Percentiles rank a stretch among this genome's conserved stretches.
Conservation (phyloP, 495 filamentous ascomycete species). For the Aspergillus funiculosus region DNA sequence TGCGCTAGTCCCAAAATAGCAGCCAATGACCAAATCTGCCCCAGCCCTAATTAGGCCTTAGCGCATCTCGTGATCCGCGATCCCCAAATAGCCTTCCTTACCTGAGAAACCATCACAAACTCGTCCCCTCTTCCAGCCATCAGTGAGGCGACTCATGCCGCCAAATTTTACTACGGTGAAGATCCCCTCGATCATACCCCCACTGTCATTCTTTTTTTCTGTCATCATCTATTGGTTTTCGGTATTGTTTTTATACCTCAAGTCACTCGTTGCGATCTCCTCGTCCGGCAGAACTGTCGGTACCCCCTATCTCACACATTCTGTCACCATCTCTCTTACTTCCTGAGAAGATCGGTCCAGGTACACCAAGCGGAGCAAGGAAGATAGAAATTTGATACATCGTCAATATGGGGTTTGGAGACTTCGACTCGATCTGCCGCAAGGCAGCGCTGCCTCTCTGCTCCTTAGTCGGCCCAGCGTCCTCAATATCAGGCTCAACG, state of each 20-base stretch:
- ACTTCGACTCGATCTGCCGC: slow-evolving; percentile 80
- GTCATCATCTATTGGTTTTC: not conserved
- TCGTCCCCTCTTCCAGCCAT: slow-evolving; percentile 11
- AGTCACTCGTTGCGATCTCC: slow-evolving; percentile 13
- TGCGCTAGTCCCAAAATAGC: slow-evolving; percentile 13
- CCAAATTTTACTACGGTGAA: not conserved
- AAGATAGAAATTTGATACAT: not conserved
- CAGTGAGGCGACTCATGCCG: not conserved
- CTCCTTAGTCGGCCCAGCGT: slow-evolving; percentile 67
- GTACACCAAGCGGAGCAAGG: not conserved
- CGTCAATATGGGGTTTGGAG: slow-evolving; percentile 73
- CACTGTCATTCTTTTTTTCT: not conserved
- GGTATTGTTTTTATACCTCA: not conserved
- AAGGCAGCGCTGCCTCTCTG: slow-evolving; percentile 84
- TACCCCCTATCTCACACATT: slow-evolving; percentile 15
- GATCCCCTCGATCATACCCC: not conserved
- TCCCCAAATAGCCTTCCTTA: slow-evolving; percentile 3
- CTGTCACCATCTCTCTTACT: not conserved
- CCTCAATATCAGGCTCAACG: slow-evolving; percentile 55
- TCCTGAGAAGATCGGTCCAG: not conserved
- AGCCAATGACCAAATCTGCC: slow-evolving; percentile 1
- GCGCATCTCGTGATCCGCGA: slow-evolving; percentile 19
- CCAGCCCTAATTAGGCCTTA: slow-evolving; percentile 11
- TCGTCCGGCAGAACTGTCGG: slow-evolving; percentile 13
- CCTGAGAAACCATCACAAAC: not conserved